A percentile compares a stretch with the other conserved stretches of the same genome.
Evolutionary conservation across 768 basidiomycete genomes (phyloP).

Genomic region (Xanthoconium stramineum): DNA sequence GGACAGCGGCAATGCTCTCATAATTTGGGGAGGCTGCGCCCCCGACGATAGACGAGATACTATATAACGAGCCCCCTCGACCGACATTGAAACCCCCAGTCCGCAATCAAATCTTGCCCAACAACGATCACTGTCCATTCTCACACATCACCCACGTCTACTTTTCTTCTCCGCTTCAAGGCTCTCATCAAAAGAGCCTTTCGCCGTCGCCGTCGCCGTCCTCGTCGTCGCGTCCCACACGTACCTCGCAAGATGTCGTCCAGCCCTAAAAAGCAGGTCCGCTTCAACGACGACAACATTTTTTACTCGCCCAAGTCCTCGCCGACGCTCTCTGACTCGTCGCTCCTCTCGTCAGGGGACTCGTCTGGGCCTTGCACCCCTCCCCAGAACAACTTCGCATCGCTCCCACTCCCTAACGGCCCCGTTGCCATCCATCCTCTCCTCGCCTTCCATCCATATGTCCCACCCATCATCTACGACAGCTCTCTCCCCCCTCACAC

Average conservation of each 20-base stretch:
- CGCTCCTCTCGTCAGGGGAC: constrained; percentile 29
- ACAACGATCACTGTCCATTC: constrained; percentile 15
- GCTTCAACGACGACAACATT: constrained; percentile 31
- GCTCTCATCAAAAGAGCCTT: constrained; percentile 15
- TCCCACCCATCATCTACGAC: constrained; percentile 23
- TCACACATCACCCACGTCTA: constrained; percentile 14
- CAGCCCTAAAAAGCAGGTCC: constrained; percentile 24
- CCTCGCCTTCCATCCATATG: constrained; percentile 28
- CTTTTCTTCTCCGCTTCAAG: constrained; percentile 5
- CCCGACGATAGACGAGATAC: constrained; percentile 14
- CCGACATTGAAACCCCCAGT: not conserved
- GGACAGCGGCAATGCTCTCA: constrained; percentile 27
- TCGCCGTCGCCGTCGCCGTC: constrained; percentile 9
- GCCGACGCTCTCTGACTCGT: constrained; percentile 27
- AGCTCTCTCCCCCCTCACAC: constrained; percentile 16
- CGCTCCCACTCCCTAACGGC: constrained; percentile 23
- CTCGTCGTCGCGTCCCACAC: constrained; percentile 8
- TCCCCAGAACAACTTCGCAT: constrained; percentile 21
- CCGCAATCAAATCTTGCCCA: constrained; percentile 2
- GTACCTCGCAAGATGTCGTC: constrained; percentile 25
- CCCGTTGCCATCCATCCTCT: constrained; percentile 31
- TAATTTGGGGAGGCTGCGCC: constrained; percentile 25
- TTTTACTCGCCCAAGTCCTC: constrained; percentile 31
- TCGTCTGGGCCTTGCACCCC: constrained; percentile 30
- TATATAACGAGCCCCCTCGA: constrained; percentile 14